Evolutionary conservation across 2,329 filamentous ascomycete species (phyloP).

Genomic region (Aspergillus sojae): DNA sequence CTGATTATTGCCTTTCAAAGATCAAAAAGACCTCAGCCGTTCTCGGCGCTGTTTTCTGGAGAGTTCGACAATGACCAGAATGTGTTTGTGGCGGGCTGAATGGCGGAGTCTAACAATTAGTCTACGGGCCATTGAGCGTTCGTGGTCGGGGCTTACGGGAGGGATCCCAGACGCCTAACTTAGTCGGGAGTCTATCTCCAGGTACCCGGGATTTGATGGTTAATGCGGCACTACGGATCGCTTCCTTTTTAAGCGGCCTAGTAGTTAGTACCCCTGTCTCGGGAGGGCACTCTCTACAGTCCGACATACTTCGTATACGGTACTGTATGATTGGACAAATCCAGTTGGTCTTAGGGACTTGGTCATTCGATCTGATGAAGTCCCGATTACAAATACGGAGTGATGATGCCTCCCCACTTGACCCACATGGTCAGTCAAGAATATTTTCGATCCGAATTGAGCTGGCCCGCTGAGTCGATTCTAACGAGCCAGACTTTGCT

Average conservation of each 20-base stretch:
- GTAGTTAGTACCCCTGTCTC: neutral
- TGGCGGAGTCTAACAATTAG: slow-evolving; percentile 14
- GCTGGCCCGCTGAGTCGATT: neutral
- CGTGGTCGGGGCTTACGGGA: slow-evolving; percentile 1
- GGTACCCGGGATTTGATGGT: neutral
- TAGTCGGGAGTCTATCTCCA: slow-evolving; percentile 2
- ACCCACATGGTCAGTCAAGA: slow-evolving; percentile 1
- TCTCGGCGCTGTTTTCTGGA: slow-evolving; percentile 16
- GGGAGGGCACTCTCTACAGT: neutral
- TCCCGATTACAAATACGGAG: neutral
- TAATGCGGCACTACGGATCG: neutral
- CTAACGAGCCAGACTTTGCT: slow-evolving; percentile 3
- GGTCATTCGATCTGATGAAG: neutral
- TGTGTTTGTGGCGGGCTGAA: slow-evolving; percentile 24
- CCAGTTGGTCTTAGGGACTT: neutral
- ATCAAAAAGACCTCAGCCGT: neutral
- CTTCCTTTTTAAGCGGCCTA: neutral
- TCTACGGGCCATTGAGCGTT: slow-evolving; percentile 12
- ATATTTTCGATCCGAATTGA: slow-evolving; percentile 1
- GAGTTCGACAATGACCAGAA: slow-evolving; percentile 11
- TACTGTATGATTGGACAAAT: neutral
- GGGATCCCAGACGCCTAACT: neutral
- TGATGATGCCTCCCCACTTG: neutral
- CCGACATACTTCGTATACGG: neutral
- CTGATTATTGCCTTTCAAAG: neutral